A percentile compares a stretch with the other conserved stretches of the same genome.
phyloP scores from a whole-genome alignment of 192 early-diverging fungal genomes.

The Diversispora epigaea region DNA sequence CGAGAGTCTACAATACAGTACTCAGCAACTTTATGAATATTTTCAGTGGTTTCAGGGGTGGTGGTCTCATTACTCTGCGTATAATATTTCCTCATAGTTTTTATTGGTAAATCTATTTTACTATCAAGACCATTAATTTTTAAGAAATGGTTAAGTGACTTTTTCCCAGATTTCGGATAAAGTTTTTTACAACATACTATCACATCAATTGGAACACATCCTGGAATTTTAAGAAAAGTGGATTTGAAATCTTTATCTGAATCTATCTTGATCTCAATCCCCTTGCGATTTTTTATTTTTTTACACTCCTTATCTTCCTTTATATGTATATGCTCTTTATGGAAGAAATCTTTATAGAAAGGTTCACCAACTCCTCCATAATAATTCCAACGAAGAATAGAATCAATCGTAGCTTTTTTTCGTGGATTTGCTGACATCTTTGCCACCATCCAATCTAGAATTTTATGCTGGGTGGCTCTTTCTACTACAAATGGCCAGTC shows the following conservation, averaged over 20 bases:
- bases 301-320: neutral
- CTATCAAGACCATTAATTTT: neutral
- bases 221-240: neutral
- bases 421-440: neutral
- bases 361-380: neutral
- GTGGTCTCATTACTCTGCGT: neutral
- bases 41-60: neutral
- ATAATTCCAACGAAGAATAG: neutral
- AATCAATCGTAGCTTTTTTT: neutral
- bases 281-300: neutral
- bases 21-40: neutral
- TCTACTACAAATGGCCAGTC: constrained; percentile 9
- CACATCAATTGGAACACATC: constrained; percentile 2
- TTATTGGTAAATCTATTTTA: too few species aligned
- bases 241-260: neutral
- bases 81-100: neutral
- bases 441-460: neutral
- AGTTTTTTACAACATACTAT: neutral
- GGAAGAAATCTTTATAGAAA: neutral
- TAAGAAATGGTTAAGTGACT: constrained; percentile 1
- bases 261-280: too few species aligned
- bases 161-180: neutral
- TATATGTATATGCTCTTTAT: neutral
- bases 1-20: neutral
- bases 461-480: too few species aligned